Base-by-base conservation (phyloP, 768 basidiomycete genomes). In the Botryobasidium botryosum region DNA sequence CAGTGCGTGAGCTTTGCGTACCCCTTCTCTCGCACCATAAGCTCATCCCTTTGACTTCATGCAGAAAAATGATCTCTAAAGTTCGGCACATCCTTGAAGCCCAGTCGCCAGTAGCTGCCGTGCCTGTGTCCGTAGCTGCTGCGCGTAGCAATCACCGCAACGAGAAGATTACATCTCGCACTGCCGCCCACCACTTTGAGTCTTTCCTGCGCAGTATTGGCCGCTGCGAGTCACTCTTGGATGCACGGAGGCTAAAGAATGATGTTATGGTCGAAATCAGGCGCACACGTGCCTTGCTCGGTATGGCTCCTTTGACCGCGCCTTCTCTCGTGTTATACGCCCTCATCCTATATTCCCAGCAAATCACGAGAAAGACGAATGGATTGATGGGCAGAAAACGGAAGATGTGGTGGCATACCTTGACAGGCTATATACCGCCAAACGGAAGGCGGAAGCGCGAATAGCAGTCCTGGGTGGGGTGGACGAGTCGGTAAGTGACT, bases 211-310 rank as follows among this genome's bases (percentile, higher is more conserved):
- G 77, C 26, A 85, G 87, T 46, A 88, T 97, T 55, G 72, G 68
- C 49, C 72, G 76, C 26, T 78, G 77, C 53, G 79, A 79, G 8
- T 90, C 81, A 3, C 65, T 96, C 5, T 60, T 90, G 26, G 94
- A 99, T 55, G 90, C 90, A 3, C 71, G 88, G 44, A 69, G 91
- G 20, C 61, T 97, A 31, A 83, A 91, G 62, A 91, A 85, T 51
- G 94, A 99, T 54, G 71, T 99, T 28, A 75, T 81, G 50, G 74
- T 84, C n/a, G 90, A 96, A 63, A 84, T 92, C 35, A 63, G 92
- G 48, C 69, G 77, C 53, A 90, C 87, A 5, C 71, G 83, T 41
- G 53, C 77, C 31, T 57, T 79, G 25, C 68, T 87, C 17, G 79
- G 85, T 85, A 55, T 46, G 67, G 26, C 3, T 24, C n/a, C 47